Evolutionary conservation across 2,329 filamentous ascomycete genomes (phyloP), one percentile per base, ranked within the genome.

Genomic region (Paramyrothecium roridum): DNA sequence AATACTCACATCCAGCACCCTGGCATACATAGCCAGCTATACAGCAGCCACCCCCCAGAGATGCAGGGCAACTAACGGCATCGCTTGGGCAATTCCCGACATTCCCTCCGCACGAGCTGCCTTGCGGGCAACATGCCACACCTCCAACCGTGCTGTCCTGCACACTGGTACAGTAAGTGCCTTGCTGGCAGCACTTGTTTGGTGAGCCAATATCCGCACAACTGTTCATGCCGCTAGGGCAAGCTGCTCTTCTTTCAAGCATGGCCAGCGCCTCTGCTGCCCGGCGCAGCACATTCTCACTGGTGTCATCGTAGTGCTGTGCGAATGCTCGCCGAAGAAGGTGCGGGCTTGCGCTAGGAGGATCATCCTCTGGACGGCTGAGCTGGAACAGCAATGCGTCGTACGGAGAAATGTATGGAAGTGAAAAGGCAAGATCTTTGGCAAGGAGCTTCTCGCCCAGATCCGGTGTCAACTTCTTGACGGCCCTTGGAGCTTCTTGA

Each of bases 91-190:
- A 93, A n/a, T 67, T 67, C 0, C 80, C 81, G 7, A 93, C 84
- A 1, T 74, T 73, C 11, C 87, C 87, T 3, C 80, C 80, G 68
- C 90, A 93, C 7, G 70, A 80, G 47, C 77, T 73, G 3, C 88
- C 89, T 37, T 76, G 66, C 0, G 88, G 87, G 71, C 90, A 95
- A 70, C 90, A 95, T 3, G 89, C 90, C 2, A 93, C 84, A 48
- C 83, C 81, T 8, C 88, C 88, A 26, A 87, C 75, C 0, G 80
- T 81, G 7, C 81, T 81, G 67, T 89, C 83, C 33, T 78, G 68
- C 4, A 91, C 84, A 22, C 74, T 70, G 49, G 88, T 84, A 67
- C 90, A 95, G 8, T 79, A 82, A 61, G 88, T 85, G 17, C 78
- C 80, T n/a, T 76, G 76, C 21, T 79, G 75, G 69, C 90, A 95